Percentiles rank a stretch among this genome's conserved stretches.
Evolutionary conservation across 306 rosid genomes (phyloP).

Genomic region (Ceratonia siliqua): DNA sequence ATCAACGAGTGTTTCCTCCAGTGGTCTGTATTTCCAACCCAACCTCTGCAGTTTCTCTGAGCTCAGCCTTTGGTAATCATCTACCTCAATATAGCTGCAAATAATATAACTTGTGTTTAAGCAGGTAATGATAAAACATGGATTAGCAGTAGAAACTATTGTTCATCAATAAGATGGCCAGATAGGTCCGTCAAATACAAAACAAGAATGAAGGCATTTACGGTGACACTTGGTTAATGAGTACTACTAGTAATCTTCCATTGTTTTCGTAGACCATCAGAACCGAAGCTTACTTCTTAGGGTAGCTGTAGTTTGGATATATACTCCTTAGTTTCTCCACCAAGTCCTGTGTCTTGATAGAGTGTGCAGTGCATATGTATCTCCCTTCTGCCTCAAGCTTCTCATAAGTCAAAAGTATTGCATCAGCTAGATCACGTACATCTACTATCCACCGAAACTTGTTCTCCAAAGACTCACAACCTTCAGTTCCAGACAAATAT

Average conservation of each 20-base stretch:
- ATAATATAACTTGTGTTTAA: not conserved
- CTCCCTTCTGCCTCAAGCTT: constrained; percentile 74
- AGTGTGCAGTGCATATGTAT: constrained; percentile 55
- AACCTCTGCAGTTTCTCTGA: constrained; percentile 57
- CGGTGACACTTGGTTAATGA: constrained; percentile 7
- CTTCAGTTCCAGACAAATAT: constrained; percentile 39
- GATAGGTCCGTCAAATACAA: not conserved
- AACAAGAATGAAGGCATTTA: not conserved
- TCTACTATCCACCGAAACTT: constrained; percentile 48
- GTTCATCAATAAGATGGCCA: not conserved
- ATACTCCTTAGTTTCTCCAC: constrained; percentile 53
- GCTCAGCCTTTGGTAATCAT: constrained; percentile 27
- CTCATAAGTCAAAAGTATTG: constrained; percentile 63
- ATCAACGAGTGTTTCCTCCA: constrained; percentile 62
- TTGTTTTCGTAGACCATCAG: constrained; percentile 9
- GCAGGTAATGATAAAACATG: not conserved
- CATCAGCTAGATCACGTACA: constrained; percentile 68
- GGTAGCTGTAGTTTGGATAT: constrained; percentile 64
- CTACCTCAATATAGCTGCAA: constrained; percentile 50
- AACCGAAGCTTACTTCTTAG: constrained; percentile 56
- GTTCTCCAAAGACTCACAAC: constrained; percentile 58
- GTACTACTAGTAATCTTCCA: not conserved
- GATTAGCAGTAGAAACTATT: not conserved
- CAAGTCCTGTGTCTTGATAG: constrained; percentile 39
- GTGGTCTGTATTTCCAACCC: constrained; percentile 60